These are phyloP conservation scores for Ustilago vetiveriae DNA, from an alignment of 1,284 basidiomycete species.

Conservation along the genomic window DNA sequence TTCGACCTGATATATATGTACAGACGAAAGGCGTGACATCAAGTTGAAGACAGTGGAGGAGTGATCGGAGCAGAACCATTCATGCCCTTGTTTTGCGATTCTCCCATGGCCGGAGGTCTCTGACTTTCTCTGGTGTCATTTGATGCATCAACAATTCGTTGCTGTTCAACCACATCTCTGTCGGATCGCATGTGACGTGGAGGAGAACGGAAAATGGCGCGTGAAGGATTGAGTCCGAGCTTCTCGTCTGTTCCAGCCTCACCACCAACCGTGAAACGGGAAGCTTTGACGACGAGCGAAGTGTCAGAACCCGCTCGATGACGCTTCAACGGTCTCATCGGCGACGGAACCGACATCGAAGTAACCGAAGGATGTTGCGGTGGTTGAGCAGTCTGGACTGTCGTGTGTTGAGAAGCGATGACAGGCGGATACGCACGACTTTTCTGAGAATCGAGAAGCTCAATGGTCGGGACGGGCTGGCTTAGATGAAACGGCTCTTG, in stretches of 20 bases:
- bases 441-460: background rate
- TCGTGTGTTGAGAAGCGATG: conserved; percentile 20
- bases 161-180: background rate
- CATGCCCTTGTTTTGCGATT: background rate
- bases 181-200: background rate
- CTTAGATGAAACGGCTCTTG: too few species aligned
- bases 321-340: conserved; percentile 10
- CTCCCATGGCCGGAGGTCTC: background rate
- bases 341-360: background rate
- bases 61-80: conserved; percentile 22
- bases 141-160: background rate
- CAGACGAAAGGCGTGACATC: background rate
- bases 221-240: background rate
- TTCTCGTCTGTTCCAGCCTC: background rate
- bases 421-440: conserved; percentile 2
- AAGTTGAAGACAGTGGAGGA: conserved; percentile 18
- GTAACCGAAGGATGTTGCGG: background rate
- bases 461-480: too few species aligned
- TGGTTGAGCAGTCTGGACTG: background rate
- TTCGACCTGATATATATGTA: too few species aligned
- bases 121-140: background rate
- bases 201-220: background rate
- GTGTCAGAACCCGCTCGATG: conserved; percentile 28
- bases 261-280: conserved; percentile 10
- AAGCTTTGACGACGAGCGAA: conserved; percentile 18